Conservation (phyloP, 1,284 basidiomycete genomes). For the Puccinia novopanici region DNA sequence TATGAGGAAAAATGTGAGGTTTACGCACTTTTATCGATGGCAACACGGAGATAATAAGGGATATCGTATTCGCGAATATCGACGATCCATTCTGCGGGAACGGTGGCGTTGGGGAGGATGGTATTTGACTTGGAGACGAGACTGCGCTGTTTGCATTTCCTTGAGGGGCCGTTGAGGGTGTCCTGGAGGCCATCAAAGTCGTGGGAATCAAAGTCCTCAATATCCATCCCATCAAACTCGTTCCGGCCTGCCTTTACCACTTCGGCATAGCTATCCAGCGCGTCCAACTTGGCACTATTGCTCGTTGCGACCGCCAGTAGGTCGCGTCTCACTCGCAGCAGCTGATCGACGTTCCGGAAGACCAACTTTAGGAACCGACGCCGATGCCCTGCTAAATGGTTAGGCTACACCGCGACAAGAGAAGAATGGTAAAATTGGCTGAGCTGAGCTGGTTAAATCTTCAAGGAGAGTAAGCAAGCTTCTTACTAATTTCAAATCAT, state of each 20-base stretch:
- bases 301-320: slow-evolving; percentile 83
- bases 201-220: slow-evolving; percentile 29
- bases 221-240: slow-evolving; percentile 35
- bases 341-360: slow-evolving; percentile 90
- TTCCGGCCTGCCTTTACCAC: slow-evolving; percentile 68
- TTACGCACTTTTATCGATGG: slow-evolving; percentile 80
- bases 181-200: slow-evolving; percentile 50
- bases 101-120: slow-evolving; percentile 60
- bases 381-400: slow-evolving; percentile 89
- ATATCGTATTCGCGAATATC: slow-evolving; percentile 97
- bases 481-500: slow-evolving; percentile 77
- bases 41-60: slow-evolving; percentile 94
- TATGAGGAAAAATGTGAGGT: no score
- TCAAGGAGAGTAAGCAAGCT: not conserved
- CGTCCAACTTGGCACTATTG: slow-evolving; percentile 89
- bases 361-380: slow-evolving; percentile 83
- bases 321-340: slow-evolving; percentile 82
- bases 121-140: slow-evolving; percentile 57
- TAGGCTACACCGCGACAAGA: slow-evolving; percentile 65
- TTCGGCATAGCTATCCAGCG: slow-evolving; percentile 96
- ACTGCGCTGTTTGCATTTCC: slow-evolving; percentile 51
- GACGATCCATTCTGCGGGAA: slow-evolving; percentile 85
- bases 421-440: not conserved
- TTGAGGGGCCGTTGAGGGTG: not conserved
- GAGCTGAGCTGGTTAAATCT: not conserved